Conservation (phyloP, 768 basidiomycete genomes). For the Psilocybe sp. region DNA sequence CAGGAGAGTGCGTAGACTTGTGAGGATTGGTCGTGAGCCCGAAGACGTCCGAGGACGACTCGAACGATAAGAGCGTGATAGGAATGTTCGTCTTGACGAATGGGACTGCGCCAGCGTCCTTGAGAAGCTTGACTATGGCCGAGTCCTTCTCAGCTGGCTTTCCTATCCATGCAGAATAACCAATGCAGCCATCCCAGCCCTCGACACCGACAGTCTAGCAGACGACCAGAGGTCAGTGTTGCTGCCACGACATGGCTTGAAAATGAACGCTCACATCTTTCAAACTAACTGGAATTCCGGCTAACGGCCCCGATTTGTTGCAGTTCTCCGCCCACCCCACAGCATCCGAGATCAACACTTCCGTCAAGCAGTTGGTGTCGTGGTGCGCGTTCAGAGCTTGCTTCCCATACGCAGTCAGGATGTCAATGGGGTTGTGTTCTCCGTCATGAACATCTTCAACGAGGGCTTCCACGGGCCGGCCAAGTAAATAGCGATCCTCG, state of each 20-base stretch:
- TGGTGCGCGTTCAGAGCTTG: constrained; percentile 45
- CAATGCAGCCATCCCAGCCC: constrained; percentile 58
- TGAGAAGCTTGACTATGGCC: constrained; percentile 48
- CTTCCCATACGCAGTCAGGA: constrained; percentile 45
- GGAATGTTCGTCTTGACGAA: constrained; percentile 70
- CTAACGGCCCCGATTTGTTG: constrained; percentile 39
- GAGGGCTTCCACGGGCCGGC: constrained; percentile 25
- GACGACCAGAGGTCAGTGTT: neutral
- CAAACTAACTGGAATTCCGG: constrained; percentile 59
- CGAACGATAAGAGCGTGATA: constrained; percentile 56
- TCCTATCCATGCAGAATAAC: constrained; percentile 50
- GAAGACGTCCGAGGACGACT: constrained; percentile 55
- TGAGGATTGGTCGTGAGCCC: constrained; percentile 62
- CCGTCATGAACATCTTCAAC: constrained; percentile 29
- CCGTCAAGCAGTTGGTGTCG: constrained; percentile 60
- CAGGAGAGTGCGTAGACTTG: constrained; percentile 49
- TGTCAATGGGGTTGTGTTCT: constrained; percentile 25
- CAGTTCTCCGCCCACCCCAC: constrained; percentile 31
- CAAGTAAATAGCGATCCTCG: constrained; percentile 27
- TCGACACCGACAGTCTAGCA: constrained; percentile 45
- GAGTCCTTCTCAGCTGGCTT: constrained; percentile 46
- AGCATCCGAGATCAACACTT: constrained; percentile 48
- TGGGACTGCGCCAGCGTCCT: constrained; percentile 61
- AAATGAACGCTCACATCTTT: constrained; percentile 41
- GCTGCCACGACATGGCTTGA: neutral